Conservation (phyloP, 2,329 filamentous ascomycete species). For the Ceratocystis harringtonii region DNA sequence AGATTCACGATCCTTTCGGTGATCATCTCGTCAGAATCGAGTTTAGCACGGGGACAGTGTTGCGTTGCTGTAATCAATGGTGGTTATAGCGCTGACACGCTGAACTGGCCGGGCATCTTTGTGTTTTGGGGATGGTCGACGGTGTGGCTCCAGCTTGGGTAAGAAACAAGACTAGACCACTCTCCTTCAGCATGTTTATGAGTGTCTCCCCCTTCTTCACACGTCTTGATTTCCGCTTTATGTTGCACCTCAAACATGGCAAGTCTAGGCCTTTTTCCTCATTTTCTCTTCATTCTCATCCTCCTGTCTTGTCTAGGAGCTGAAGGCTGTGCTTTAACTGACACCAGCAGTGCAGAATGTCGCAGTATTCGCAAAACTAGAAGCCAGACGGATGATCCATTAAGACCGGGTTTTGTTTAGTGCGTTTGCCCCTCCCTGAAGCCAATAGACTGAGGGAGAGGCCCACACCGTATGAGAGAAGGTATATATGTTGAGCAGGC, state of each 20-base stretch:
- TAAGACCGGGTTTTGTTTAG: background rate
- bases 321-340: background rate
- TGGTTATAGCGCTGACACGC: too few species aligned
- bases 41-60: too few species aligned
- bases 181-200: background rate
- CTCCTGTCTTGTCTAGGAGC: background rate
- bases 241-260: background rate
- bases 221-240: background rate
- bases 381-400: background rate
- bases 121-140: too few species aligned
- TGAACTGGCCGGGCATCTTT: too few species aligned
- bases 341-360: background rate
- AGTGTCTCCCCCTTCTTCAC: background rate
- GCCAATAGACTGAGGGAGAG: background rate
- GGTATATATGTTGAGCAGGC: too few species aligned
- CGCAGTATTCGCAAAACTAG: background rate
- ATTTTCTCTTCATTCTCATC: background rate
- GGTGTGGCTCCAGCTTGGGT: too few species aligned
- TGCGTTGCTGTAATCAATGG: too few species aligned
- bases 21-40: too few species aligned
- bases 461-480: too few species aligned
- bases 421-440: background rate
- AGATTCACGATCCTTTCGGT: too few species aligned
- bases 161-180: background rate
- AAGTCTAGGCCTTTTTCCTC: background rate